Conservation (phyloP, 345 rosid genomes). For the Murraya paniculata region DNA sequence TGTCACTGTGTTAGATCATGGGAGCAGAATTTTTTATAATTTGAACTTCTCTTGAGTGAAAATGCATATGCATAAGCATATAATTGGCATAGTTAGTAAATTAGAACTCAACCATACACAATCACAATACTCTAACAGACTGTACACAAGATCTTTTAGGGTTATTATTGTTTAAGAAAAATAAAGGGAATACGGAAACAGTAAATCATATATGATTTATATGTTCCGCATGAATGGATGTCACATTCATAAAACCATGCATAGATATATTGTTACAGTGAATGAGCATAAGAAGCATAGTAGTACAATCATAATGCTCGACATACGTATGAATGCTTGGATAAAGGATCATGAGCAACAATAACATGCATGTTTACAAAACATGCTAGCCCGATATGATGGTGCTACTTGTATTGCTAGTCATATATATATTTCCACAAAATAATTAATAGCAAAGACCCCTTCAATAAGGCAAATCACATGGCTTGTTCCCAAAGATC, state of each 20-base stretch:
- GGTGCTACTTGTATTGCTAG: neutral
- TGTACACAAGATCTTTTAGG: too few relatives aligned
- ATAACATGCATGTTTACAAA: neutral
- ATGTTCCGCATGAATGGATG: too few relatives aligned
- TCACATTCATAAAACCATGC: neutral
- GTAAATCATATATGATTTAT: too few relatives aligned
- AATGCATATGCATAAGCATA: too few relatives aligned
- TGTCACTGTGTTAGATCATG: too few relatives aligned
- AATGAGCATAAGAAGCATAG: neutral
- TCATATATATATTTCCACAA: neutral
- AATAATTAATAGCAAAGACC: slow-evolving; percentile 12
- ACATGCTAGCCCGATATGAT: slow-evolving; percentile 16
- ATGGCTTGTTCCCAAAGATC: slow-evolving; percentile 41
- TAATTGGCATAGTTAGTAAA: too few relatives aligned
- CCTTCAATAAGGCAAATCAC: slow-evolving; percentile 44
- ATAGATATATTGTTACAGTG: neutral
- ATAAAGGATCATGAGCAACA: neutral
- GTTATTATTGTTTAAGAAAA: too few relatives aligned
- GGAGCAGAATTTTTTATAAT: too few relatives aligned
- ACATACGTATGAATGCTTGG: neutral
- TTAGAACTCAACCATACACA: too few relatives aligned
- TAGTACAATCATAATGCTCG: neutral
- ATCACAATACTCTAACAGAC: too few relatives aligned
- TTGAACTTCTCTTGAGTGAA: too few relatives aligned
- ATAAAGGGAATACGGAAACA: too few relatives aligned